These are phyloP conservation scores for Trichophyton verrucosum DNA, from an alignment of 2,329 filamentous ascomycete species.

Conservation along the genomic window DNA sequence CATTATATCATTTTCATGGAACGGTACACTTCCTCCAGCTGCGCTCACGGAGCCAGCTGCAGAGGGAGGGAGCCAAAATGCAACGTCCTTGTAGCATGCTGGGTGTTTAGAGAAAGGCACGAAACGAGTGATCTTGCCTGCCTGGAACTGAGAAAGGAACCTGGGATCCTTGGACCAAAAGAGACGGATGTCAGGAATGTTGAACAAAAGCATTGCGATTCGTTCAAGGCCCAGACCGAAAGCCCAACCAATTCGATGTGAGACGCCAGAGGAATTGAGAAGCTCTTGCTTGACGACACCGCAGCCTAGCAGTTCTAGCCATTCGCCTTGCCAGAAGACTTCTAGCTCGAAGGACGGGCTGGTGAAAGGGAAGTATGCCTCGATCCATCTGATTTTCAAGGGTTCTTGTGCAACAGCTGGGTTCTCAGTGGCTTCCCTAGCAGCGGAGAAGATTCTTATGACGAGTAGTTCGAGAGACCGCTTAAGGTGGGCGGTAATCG, in stretches of 20 bases:
- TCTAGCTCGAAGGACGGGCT: slow-evolving; percentile 93
- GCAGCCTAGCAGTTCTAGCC: slow-evolving; percentile 92
- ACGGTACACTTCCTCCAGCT: slow-evolving; percentile 33
- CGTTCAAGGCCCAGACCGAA: slow-evolving; percentile 90
- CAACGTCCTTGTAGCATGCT: slow-evolving; percentile 78
- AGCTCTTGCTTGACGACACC: slow-evolving; percentile 78
- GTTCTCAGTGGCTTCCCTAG: slow-evolving; percentile 43
- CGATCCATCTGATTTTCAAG: slow-evolving; percentile 80
- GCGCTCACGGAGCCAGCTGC: slow-evolving; percentile 26
- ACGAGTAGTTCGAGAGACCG: slow-evolving; percentile 80
- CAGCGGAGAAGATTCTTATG: slow-evolving; percentile 72
- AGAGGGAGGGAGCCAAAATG: slow-evolving; percentile 65
- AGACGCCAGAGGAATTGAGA: slow-evolving; percentile 62
- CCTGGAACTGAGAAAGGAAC: slow-evolving; percentile 72
- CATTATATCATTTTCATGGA: slow-evolving; percentile 97
- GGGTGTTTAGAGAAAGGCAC: slow-evolving; percentile 85
- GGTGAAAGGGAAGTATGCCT: slow-evolving; percentile 96
- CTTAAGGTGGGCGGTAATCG: slow-evolving; percentile 76
- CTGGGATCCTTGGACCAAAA: slow-evolving; percentile 85
- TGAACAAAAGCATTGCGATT: slow-evolving; percentile 94
- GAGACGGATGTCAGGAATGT: slow-evolving; percentile 87
- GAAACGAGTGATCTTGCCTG: slow-evolving; percentile 50
- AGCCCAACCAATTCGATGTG: slow-evolving; percentile 75
- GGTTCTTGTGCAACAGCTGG: slow-evolving; percentile 52
- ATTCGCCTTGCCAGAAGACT: slow-evolving; percentile 85